phyloP scores from a whole-genome alignment of 495 filamentous ascomycete genomes.

The Hyaloscypha variabilis region DNA sequence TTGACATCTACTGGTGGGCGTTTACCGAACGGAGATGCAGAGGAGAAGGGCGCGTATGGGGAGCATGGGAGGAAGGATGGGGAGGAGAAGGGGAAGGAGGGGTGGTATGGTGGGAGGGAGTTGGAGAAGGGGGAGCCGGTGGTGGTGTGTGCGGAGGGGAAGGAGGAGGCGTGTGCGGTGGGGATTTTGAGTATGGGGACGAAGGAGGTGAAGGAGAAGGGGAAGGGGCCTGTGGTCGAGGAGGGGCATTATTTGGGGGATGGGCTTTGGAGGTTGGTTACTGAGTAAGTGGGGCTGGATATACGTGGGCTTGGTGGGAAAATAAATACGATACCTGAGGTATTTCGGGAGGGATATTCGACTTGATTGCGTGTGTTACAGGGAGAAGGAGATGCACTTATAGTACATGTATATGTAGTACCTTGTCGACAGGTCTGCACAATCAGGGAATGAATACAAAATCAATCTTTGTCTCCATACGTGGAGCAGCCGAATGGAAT shows the following conservation, averaged over 20 bases:
- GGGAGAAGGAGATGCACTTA: background rate
- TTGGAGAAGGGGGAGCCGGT: slow-evolving; percentile 80
- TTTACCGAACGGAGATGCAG: slow-evolving; percentile 62
- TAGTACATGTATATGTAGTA: background rate
- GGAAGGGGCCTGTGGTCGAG: slow-evolving; percentile 92
- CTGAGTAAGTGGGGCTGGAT: slow-evolving; percentile 46
- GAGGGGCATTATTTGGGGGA: slow-evolving; percentile 92
- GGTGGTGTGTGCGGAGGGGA: slow-evolving; percentile 89
- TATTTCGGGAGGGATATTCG: background rate
- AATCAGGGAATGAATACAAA: no score
- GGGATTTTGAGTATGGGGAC: slow-evolving; percentile 86
- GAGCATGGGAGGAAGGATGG: slow-evolving; percentile 42
- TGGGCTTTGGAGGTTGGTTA: slow-evolving; percentile 81
- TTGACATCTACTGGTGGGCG: slow-evolving; percentile 80
- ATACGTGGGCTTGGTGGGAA: no score
- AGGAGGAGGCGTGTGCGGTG: slow-evolving; percentile 86
- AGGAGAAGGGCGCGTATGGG: slow-evolving; percentile 34
- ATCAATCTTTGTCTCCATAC: no score
- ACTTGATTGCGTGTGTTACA: background rate
- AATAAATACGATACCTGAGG: no score
- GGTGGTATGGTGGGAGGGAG: slow-evolving; percentile 46
- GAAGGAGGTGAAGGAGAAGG: slow-evolving; percentile 88
- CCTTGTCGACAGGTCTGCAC: background rate
- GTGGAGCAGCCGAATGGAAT: no score
- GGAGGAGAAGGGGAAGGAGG: slow-evolving; percentile 23